Evolutionary conservation across 2,329 filamentous ascomycete species (phyloP).

Genomic region (Aspergillus brunneoviolaceus): DNA sequence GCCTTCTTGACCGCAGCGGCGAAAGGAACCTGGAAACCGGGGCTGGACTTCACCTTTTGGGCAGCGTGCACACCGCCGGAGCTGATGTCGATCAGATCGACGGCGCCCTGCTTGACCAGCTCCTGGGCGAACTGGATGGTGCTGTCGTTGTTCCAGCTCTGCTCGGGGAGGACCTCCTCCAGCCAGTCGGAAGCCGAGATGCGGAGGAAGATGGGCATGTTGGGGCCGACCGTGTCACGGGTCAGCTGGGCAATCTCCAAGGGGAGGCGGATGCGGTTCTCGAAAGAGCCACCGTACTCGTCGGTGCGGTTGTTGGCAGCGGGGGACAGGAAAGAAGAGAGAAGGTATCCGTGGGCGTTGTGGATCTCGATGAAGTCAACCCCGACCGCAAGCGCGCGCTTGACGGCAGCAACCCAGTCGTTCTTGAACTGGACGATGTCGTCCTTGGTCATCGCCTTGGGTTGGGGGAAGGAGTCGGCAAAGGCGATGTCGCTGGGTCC

Average conservation of each 20-base stretch:
- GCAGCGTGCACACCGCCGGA: slow-evolving; percentile 67
- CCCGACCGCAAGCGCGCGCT: slow-evolving; percentile 65
- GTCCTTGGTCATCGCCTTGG: slow-evolving; percentile 65
- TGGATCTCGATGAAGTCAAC: slow-evolving; percentile 81
- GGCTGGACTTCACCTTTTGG: slow-evolving; percentile 48
- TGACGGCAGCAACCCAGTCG: slow-evolving; percentile 60
- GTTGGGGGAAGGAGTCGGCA: slow-evolving; percentile 59
- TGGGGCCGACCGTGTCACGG: slow-evolving; percentile 61
- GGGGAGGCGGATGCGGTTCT: slow-evolving; percentile 67
- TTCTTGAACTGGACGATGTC: slow-evolving; percentile 67
- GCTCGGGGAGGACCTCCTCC: slow-evolving; percentile 56
- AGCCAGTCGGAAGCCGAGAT: slow-evolving; percentile 77
- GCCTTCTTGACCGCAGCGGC: slow-evolving; percentile 70
- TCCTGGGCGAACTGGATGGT: slow-evolving; percentile 63
- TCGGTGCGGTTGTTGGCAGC: slow-evolving; percentile 67
- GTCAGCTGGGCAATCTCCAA: slow-evolving; percentile 66
- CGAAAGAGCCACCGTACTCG: slow-evolving; percentile 51
- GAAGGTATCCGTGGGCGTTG: slow-evolving; percentile 74
- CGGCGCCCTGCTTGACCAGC: slow-evolving; percentile 65
- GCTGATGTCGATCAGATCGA: slow-evolving; percentile 82
- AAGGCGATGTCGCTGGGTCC: slow-evolving; percentile 63
- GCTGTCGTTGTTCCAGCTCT: slow-evolving; percentile 68
- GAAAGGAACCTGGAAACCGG: slow-evolving; percentile 73
- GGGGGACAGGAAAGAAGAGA: slow-evolving; percentile 69
- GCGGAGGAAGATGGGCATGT: slow-evolving; percentile 71